These are phyloP conservation scores for Tilletia walkeri DNA, from an alignment of 1,284 basidiomycete genomes.

Conservation along the genomic window DNA sequence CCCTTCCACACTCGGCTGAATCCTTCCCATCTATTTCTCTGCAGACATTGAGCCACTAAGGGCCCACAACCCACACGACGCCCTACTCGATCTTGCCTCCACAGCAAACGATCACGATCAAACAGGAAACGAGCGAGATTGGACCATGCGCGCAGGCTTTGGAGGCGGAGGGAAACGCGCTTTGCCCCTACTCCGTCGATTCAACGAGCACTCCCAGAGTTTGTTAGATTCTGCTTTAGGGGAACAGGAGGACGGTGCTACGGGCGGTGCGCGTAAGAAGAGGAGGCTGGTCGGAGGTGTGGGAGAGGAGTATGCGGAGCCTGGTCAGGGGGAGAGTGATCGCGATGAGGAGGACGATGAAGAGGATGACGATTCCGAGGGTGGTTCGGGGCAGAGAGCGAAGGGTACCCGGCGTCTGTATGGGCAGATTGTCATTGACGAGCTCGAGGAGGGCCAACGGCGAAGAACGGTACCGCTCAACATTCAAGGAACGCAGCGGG, in stretches of 20 bases:
- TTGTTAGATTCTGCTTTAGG: conserved; percentile 65
- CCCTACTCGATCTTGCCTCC: conserved; percentile 80
- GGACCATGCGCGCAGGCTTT: conserved; percentile 84
- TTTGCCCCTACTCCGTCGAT: conserved; percentile 88
- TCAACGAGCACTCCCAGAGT: conserved; percentile 93
- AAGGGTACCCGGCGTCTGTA: conserved; percentile 57
- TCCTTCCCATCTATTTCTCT: conserved; percentile 11
- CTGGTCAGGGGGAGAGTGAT: conserved; percentile 15
- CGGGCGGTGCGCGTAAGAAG: conserved; percentile 25
- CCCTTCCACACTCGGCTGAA: conserved; percentile 16
- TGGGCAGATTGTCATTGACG: conserved; percentile 78
- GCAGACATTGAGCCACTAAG: conserved; percentile 76
- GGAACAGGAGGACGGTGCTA: conserved; percentile 30
- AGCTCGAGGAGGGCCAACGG: conserved; percentile 70
- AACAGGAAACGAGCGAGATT: conserved; percentile 81
- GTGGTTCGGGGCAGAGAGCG: conserved; percentile 25
- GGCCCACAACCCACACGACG: conserved; percentile 69
- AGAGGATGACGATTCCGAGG: conserved; percentile 26
- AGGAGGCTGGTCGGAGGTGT: conserved; percentile 47
- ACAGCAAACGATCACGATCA: conserved; percentile 89
- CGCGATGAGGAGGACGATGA: conserved; percentile 22
- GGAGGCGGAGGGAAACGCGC: conserved; percentile 72
- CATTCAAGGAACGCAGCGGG: conserved; percentile 59
- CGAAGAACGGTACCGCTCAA: conserved; percentile 73
- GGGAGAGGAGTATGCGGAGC: conserved; percentile 41